phyloP scores from a whole-genome alignment of 2,329 filamentous ascomycete genomes.

The Colletotrichum sp. region DNA sequence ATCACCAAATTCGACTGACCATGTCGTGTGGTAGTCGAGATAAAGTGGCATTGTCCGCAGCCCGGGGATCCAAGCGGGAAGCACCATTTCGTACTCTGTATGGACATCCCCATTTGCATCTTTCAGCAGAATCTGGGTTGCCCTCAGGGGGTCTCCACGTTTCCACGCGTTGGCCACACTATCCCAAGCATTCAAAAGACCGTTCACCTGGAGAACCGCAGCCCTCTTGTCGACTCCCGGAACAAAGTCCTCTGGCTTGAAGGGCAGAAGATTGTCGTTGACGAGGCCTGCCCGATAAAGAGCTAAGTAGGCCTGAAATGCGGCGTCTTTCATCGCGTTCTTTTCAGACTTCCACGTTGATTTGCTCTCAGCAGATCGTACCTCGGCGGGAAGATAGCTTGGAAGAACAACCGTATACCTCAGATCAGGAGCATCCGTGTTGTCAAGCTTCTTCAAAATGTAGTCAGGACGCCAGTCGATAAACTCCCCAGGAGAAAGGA shows the following conservation, averaged over 20 bases:
- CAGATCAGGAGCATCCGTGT: conserved; percentile 34
- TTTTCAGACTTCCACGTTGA: conserved; percentile 72
- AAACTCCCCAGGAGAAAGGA: conserved; percentile 62
- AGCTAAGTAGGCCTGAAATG: conserved; percentile 77
- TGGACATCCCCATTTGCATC: conserved; percentile 31
- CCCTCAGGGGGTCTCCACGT: conserved; percentile 31
- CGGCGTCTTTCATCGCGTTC: conserved; percentile 79
- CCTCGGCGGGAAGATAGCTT: conserved; percentile 64
- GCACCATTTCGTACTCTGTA: conserved; percentile 44
- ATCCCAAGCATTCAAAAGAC: conserved; percentile 52
- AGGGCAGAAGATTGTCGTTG: conserved; percentile 79
- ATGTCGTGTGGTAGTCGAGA: conserved; percentile 39
- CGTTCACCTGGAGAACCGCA: conserved; percentile 37
- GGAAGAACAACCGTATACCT: conserved; percentile 74
- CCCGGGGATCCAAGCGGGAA: conserved; percentile 47
- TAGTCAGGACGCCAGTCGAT: conserved; percentile 74
- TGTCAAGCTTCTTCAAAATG: conserved; percentile 48
- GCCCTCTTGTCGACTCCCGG: conserved; percentile 41
- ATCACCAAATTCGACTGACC: conserved; percentile 37
- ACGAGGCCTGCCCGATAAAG: conserved; percentile 75
- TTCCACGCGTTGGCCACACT: conserved; percentile 48
- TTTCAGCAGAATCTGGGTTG: conserved; percentile 16
- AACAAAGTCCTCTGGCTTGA: conserved; percentile 44
- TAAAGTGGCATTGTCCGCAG: conserved; percentile 43
- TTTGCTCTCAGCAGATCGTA: conserved; percentile 59